Evolutionary conservation across 2,329 filamentous ascomycete genomes (phyloP).

Genomic region (Moelleriella libera): DNA sequence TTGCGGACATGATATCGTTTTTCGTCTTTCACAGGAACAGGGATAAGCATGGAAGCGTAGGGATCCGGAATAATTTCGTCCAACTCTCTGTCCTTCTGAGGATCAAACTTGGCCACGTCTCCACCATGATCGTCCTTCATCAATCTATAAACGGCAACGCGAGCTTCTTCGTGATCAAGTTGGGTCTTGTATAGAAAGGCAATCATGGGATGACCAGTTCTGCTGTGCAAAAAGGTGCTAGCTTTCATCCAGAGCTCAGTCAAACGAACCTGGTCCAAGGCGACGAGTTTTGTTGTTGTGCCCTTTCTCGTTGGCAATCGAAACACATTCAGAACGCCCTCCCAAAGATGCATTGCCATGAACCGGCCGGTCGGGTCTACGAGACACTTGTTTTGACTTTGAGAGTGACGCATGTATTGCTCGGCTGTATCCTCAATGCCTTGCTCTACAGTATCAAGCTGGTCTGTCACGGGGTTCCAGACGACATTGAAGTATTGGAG

Average conservation of each 20-base stretch:
- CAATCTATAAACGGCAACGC: conserved; percentile 44
- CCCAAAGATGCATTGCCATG: conserved; percentile 45
- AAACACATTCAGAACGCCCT: conserved; percentile 42
- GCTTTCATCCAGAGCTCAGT: conserved; percentile 47
- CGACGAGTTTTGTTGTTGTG: conserved; percentile 27
- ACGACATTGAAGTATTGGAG: conserved; percentile 81
- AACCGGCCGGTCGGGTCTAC: conserved; percentile 64
- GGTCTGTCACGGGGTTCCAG: conserved; percentile 52
- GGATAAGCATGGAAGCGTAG: conserved; percentile 47
- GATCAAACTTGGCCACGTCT: conserved; percentile 39
- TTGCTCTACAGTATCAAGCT: conserved; percentile 37
- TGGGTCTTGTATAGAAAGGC: conserved; percentile 44
- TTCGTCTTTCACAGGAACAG: conserved; percentile 41
- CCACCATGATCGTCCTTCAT: conserved; percentile 43
- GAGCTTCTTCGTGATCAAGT: conserved; percentile 35
- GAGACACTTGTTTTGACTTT: conserved; percentile 69
- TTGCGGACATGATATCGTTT: conserved; percentile 49
- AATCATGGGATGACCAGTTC: conserved; percentile 42
- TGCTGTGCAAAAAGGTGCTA: conserved; percentile 41
- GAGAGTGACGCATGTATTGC: conserved; percentile 57
- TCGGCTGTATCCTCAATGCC: conserved; percentile 39
- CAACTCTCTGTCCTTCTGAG: conserved; percentile 38
- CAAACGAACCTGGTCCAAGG: conserved; percentile 40
- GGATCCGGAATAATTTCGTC: conserved; percentile 38
- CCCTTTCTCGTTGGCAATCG: conserved; percentile 33